These are phyloP conservation scores for Xylogone sp. DNA, from an alignment of 2,329 filamentous ascomycete species.

Conservation along the genomic window DNA sequence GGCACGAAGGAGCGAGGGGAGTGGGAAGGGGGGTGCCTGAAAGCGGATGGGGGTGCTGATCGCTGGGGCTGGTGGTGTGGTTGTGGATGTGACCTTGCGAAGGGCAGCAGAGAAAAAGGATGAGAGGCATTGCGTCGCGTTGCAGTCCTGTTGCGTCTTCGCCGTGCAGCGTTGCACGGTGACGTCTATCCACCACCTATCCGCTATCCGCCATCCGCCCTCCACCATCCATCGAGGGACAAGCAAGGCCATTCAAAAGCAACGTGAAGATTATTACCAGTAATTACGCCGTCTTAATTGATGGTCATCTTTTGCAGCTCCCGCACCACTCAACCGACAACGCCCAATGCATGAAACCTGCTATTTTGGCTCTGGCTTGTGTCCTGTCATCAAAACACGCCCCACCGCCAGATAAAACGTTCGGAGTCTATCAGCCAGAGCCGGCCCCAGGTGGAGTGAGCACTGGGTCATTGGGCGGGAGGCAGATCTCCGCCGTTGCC, in stretches of 20 bases:
- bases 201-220: no score
- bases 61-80: no score
- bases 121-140: not conserved
- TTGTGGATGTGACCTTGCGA: not conserved
- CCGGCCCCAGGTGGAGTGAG: not conserved
- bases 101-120: not conserved
- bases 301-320: not conserved
- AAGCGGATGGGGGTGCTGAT: not conserved
- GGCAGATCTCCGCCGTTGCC: not conserved
- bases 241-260: no score
- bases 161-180: not conserved
- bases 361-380: not conserved
- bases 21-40: not conserved
- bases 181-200: no score
- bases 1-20: not conserved
- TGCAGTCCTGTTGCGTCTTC: not conserved
- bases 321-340: not conserved
- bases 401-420: not conserved
- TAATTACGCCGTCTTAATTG: not conserved
- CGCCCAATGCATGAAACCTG: not conserved
- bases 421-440: not conserved
- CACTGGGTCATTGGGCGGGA: not conserved
- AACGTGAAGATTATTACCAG: not conserved
- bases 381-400: not conserved
- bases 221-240: not conserved